phyloP scores from a whole-genome alignment of 2,329 filamentous ascomycete species.

The Dichotomopilus funicola region DNA sequence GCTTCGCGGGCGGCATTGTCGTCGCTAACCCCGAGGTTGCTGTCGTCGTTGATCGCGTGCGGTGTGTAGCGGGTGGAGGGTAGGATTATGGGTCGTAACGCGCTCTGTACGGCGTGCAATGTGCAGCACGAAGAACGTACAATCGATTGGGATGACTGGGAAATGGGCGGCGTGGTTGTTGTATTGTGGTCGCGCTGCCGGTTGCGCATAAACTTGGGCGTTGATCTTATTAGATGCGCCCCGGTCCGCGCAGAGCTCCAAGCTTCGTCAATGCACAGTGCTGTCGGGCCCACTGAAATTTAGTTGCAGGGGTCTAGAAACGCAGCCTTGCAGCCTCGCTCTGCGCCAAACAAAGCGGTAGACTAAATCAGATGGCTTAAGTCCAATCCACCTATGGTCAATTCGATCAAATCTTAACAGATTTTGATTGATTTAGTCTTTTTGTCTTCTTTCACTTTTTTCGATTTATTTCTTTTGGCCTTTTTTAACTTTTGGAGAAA shows the following conservation, averaged over 20 bases:
- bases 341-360: too few relatives aligned
- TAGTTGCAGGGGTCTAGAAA: not conserved
- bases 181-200: slow-evolving; percentile 16
- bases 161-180: slow-evolving; percentile 10
- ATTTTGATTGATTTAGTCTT: too few relatives aligned
- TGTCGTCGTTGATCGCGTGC: slow-evolving; percentile 12
- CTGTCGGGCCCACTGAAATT: too few relatives aligned
- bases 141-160: not conserved
- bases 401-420: too few relatives aligned
- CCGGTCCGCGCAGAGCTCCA: slow-evolving; percentile 1
- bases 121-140: too few relatives aligned
- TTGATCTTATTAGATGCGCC: not conserved
- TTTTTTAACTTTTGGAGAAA: too few relatives aligned
- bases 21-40: slow-evolving; percentile 2
- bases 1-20: slow-evolving; percentile 53
- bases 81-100: too few relatives aligned
- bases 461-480: too few relatives aligned
- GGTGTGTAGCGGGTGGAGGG: not conserved
- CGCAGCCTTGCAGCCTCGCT: slow-evolving; percentile 20
- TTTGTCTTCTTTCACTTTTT: too few relatives aligned
- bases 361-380: too few relatives aligned
- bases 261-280: not conserved
- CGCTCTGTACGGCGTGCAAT: too few relatives aligned
- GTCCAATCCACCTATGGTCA: too few relatives aligned
- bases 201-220: slow-evolving; percentile 14